A percentile compares a stretch with the other conserved stretches of the same genome.
Evolutionary conservation across 805 yeast species (phyloP).

Genomic region (Sugiyamaella chiloensis): DNA sequence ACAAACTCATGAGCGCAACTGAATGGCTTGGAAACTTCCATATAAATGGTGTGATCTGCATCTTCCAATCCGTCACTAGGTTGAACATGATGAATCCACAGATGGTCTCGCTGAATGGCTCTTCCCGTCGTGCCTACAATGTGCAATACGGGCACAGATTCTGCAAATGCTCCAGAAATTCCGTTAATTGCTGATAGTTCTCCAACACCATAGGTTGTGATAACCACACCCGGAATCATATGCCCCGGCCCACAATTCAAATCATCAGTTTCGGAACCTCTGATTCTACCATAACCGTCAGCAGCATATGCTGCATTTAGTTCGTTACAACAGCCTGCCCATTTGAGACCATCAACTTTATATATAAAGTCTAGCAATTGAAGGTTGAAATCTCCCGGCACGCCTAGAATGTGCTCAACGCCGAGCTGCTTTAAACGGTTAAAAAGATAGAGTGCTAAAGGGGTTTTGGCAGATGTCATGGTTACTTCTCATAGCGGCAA

Average conservation of each 20-base stretch:
- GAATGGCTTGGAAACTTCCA: slow-evolving; percentile 54
- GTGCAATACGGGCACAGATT: slow-evolving; percentile 73
- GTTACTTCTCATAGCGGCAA: too few species aligned
- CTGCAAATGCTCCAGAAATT: slow-evolving; percentile 78
- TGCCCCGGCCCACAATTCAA: background rate
- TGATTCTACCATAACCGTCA: slow-evolving; percentile 77
- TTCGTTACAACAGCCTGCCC: slow-evolving; percentile 88
- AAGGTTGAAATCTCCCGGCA: slow-evolving; percentile 46
- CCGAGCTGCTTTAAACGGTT: slow-evolving; percentile 36
- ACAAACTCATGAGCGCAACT: slow-evolving; percentile 56
- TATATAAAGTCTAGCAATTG: slow-evolving; percentile 39
- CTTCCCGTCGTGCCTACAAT: slow-evolving; percentile 74
- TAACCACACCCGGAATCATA: slow-evolving; percentile 59
- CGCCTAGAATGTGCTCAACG: slow-evolving; percentile 38
- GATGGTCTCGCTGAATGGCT: slow-evolving; percentile 35
- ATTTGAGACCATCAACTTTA: slow-evolving; percentile 46
- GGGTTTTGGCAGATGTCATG: slow-evolving; percentile 12
- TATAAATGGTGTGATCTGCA: slow-evolving; percentile 68
- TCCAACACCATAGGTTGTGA: slow-evolving; percentile 87
- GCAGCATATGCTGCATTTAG: slow-evolving; percentile 86
- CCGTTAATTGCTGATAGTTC: slow-evolving; percentile 84
- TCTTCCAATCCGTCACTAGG: slow-evolving; percentile 35
- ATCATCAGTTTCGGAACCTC: slow-evolving; percentile 23
- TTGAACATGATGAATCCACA: slow-evolving; percentile 39
- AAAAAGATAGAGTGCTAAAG: slow-evolving; percentile 34